These are phyloP conservation scores for Skeletonema tropicum DNA, from an alignment of 108 stramenopile genomes.

Conservation along the genomic window DNA sequence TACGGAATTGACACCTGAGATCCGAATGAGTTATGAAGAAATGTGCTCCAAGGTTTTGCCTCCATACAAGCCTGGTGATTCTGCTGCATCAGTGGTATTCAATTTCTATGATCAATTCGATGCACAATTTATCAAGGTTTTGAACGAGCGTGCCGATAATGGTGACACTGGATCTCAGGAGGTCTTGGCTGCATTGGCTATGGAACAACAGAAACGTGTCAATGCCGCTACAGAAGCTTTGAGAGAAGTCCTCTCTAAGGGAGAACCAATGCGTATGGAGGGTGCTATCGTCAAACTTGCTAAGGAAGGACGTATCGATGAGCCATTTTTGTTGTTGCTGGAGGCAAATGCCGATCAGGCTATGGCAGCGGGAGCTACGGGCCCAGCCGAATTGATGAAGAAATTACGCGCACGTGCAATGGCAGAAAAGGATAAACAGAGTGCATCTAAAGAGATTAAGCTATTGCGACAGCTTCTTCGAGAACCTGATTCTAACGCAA, in stretches of 20 bases:
- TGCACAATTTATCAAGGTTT: slow-evolving; percentile 69
- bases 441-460: slow-evolving; percentile 76
- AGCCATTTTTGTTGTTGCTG: slow-evolving; percentile 78
- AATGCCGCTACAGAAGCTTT: slow-evolving; percentile 68
- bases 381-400: slow-evolving; percentile 81
- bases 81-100: slow-evolving; percentile 58
- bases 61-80: slow-evolving; percentile 83
- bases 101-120: slow-evolving; percentile 79
- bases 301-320: slow-evolving; percentile 79
- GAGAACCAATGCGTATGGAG: slow-evolving; percentile 90
- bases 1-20: slow-evolving; percentile 83
- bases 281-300: slow-evolving; percentile 81
- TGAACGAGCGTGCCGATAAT: slow-evolving; percentile 58
- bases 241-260: slow-evolving; percentile 68
- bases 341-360: slow-evolving; percentile 90
- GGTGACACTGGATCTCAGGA: slow-evolving; percentile 68
- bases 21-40: slow-evolving; percentile 81
- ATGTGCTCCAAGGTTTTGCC: slow-evolving; percentile 77
- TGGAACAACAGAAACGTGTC: slow-evolving; percentile 73
- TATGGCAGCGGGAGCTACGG: slow-evolving; percentile 71
- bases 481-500: slow-evolving; percentile 55
- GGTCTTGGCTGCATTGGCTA: slow-evolving; percentile 69
- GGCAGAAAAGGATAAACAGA: slow-evolving; percentile 86
- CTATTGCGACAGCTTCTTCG: slow-evolving; percentile 81
- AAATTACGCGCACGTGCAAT: slow-evolving; percentile 66